Evolutionary conservation across 208 protist genomes (phyloP), one percentile per base, ranked within the genome.

Genomic region (Porcisia hertigi): DNA sequence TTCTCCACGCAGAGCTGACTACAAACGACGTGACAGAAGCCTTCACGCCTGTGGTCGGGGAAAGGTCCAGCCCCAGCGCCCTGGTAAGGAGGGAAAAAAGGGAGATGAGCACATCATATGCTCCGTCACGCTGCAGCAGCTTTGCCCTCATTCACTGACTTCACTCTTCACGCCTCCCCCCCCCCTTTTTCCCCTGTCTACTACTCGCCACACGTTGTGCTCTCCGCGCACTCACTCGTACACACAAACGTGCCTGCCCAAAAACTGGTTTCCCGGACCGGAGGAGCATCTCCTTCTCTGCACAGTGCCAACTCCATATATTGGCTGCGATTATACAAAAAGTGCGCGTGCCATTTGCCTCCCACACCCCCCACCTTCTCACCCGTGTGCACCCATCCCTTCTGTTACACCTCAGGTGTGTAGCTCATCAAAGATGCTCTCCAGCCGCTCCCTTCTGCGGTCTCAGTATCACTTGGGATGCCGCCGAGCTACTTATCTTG

Each of bases 401-500:
- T 43, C 7, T 11, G 14, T 36, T 4, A n/a, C 6, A 18, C 23
- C 39, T 2, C 39, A 36, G 43, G 43, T 36, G 49, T 30, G 8
- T 20, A 67, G 63, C 20, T 3, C 63, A 49, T 49, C 63, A 67
- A 34, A 23, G 14, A 89, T 89, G 85, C 30, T 85, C n/a, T 69
- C 79, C 4, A 70, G 76, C 39, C 79, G 76, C 73, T 73, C 80
- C 3, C 58, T 82, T 59, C 62, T 82, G 34, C 69, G 84, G 47
- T 52, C 76, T 12, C 73, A 59, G 43, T 71, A 53, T 71, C 73
- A 65, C 45, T 73, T 86, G 30, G 63, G 55, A 45, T 25, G 57
- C 71, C 58, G 60, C 55, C 57, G 64, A 36, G 83, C 79, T 66
- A 71, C 75, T 43, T 54, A 60, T n/a, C 55, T 79, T 7, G 43